Percentiles rank a stretch among this genome's conserved stretches.
phyloP scores from a whole-genome alignment of 2,329 filamentous ascomycete species.

The Calycina marina region DNA sequence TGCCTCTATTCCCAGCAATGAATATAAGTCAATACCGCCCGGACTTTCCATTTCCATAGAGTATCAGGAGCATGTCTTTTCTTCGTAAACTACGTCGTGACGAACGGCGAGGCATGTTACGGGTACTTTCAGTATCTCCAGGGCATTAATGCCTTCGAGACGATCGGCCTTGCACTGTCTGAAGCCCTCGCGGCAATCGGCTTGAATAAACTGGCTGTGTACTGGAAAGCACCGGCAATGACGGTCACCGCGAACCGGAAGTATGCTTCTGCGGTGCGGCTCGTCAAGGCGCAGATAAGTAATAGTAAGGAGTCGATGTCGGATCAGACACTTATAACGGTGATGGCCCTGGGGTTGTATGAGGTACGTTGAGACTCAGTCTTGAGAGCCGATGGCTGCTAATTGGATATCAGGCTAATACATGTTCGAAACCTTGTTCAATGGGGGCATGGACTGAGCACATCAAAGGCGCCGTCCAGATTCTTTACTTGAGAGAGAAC shows the following conservation, averaged over 20 bases:
- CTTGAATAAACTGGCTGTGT: conserved; percentile 13
- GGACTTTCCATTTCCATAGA: too few relatives aligned
- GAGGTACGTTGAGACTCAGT: too few relatives aligned
- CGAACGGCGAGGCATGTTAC: conserved; percentile 4
- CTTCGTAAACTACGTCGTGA: conserved; percentile 17
- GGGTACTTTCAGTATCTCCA: conserved; percentile 15
- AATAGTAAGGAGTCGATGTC: conserved; percentile 11
- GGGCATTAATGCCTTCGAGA: conserved; percentile 24
- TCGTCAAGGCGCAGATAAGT: conserved; percentile 9
- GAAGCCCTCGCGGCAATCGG: conserved; percentile 14
- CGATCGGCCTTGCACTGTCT: conserved; percentile 26
- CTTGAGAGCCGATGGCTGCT: conserved; percentile 26
- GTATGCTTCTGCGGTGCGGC: conserved; percentile 12
- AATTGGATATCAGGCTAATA: conserved; percentile 15
- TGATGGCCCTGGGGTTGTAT: conserved; percentile 16
- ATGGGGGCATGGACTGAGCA: conserved; percentile 38
- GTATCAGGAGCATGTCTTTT: conserved; percentile 17
- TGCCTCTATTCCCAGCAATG: too few relatives aligned
- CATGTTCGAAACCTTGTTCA: conserved; percentile 23
- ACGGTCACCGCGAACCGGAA: conserved; percentile 7
- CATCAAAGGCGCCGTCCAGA: conserved; percentile 33
- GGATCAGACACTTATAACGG: conserved; percentile 16
- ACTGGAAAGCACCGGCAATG: conserved; percentile 12
- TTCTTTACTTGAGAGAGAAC: conserved; percentile 34
- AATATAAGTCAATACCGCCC: too few relatives aligned